These are phyloP conservation scores for Penicillium waksmanii DNA, from an alignment of 495 filamentous ascomycete genomes.

Conservation along the genomic window DNA sequence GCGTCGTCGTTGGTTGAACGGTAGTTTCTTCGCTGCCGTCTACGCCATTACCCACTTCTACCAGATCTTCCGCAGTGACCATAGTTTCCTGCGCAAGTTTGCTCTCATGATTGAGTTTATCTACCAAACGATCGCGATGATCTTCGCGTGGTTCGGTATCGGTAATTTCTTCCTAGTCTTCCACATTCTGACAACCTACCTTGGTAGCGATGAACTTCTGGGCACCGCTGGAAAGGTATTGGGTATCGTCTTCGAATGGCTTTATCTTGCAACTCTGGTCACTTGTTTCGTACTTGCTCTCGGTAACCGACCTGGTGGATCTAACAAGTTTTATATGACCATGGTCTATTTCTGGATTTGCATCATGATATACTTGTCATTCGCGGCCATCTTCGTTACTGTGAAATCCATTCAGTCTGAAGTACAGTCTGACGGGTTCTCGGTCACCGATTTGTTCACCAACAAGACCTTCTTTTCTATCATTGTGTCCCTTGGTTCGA, in stretches of 20 bases:
- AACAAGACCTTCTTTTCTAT: slow-evolving; percentile 92
- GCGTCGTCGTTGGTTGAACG: slow-evolving; percentile 96
- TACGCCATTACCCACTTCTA: slow-evolving; percentile 95
- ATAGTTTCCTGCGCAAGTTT: slow-evolving; percentile 83
- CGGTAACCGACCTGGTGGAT: slow-evolving; percentile 95
- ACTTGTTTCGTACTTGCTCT: slow-evolving; percentile 95
- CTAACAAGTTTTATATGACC: slow-evolving; percentile 89
- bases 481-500: slow-evolving; percentile 87
- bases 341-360: slow-evolving; percentile 97
- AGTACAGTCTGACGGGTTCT: slow-evolving; percentile 60
- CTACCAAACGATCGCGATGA: slow-evolving; percentile 93
- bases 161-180: slow-evolving; percentile 99
- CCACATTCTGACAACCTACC: slow-evolving; percentile 88
- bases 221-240: slow-evolving; percentile 76
- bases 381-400: slow-evolving; percentile 94
- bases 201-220: slow-evolving; percentile 68
- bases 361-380: slow-evolving; percentile 94
- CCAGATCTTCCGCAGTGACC: slow-evolving; percentile 89
- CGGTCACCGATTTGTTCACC: slow-evolving; percentile 70
- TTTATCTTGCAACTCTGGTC: slow-evolving; percentile 88
- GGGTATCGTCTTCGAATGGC: slow-evolving; percentile 92
- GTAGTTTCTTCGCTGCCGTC: slow-evolving; percentile 96
- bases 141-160: slow-evolving; percentile 99
- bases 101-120: slow-evolving; percentile 90
- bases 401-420: slow-evolving; percentile 79